Base-by-base conservation (phyloP, 1,284 basidiomycete genomes). In the Boletus sp. region DNA sequence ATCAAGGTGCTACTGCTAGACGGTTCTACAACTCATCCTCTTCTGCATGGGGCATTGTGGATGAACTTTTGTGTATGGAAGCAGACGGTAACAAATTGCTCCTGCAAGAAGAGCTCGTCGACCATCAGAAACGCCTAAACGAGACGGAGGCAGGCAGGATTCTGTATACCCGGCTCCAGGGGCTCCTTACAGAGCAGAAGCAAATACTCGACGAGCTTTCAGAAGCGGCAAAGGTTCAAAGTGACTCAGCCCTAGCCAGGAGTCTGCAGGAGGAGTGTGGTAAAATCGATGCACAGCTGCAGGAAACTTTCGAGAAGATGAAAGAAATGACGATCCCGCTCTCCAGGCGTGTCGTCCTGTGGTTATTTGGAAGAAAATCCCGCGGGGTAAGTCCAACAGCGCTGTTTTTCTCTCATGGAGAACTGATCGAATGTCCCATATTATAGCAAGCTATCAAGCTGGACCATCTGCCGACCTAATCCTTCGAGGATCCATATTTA, bases 1-100 rank as follows among this genome's bases (percentile, higher is more conserved):
- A 71, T 0, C 75, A 68, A 58, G 78, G 78, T 3, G 80, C 78
- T 5, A 3, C 3, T 3, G 5, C 17, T 16, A 17, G 13, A 17
- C 50, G 53, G 35, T 72, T 72, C 21, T 0, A 48, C 5, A 71
- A 69, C 2, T 46, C 50, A 2, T 1, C 1, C 2, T 0, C 0
- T 1, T 51, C 52, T 19, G 62, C 68, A 6, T 16, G 4, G 54
- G 23, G 3, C 5, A 59, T 71, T 25, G 11, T 72, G 6, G 13
- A 44, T 0, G 52, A 37, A 5, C 31, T 70, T 21, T 14, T 55
- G 6, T 27, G 2, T 1, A 33, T 33, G 6, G 50, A 25, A 6
- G 35, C 25, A 0, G 28, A 17, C 3, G 25, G 40, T 16, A 47
- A 55, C 1, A 54, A 59, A 8, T 43, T 69, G 2, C 61, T 70